Base-by-base conservation (phyloP, 2,329 filamentous ascomycete genomes). In the Apiospora arundinis region DNA sequence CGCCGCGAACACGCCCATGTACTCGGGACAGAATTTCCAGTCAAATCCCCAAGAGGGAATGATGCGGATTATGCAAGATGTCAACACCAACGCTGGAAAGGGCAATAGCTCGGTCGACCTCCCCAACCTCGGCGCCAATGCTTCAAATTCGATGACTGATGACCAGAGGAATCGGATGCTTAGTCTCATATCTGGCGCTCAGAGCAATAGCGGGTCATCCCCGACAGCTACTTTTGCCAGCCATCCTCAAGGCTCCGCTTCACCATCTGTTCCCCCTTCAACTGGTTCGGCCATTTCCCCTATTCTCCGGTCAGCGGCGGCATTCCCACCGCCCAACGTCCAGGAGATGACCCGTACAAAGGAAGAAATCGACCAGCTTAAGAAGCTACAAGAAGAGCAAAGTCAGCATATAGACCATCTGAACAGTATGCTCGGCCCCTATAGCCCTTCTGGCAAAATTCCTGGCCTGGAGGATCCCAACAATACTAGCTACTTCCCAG, bases 391-490 rank as follows among this genome's bases (percentile, higher is more conserved):
- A 78, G 89, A 90, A 32, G 91, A 95, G 72, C 95, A 97, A 77
- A 91, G 92, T 72, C 88, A 88, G 67, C 92, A 93, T 67, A 92
- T 98, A 1, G 90, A 93, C 73, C 90, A 93, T 71, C 85, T 98
- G 12, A 91, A 91, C 69, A 91, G 90, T 70, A 84, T 94, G 21
- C 87, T 98, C 9, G 91, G 93, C 8, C 95, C 95, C 0, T 86
- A 97, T 16, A 95, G 92, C 77, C 95, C 95, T 0, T 93, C 90
- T 0, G 94, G 94, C 5, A 88, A 89, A 21, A 93, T 97, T 46
- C 93, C 94, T 1, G 93, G 93, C 5, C 81, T 96, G 1, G 84
- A 84, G 37, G 85, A 87, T 2, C 80, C 82, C 14, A 78, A 77
- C 44, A 71, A 73, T 18, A n/a, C 56, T 8, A 71, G 69, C 2